Percentiles rank a stretch among this genome's conserved stretches.
Evolutionary conservation across 1,139 yeast species (phyloP).

Genomic region (Tardiomyces depauwii): DNA sequence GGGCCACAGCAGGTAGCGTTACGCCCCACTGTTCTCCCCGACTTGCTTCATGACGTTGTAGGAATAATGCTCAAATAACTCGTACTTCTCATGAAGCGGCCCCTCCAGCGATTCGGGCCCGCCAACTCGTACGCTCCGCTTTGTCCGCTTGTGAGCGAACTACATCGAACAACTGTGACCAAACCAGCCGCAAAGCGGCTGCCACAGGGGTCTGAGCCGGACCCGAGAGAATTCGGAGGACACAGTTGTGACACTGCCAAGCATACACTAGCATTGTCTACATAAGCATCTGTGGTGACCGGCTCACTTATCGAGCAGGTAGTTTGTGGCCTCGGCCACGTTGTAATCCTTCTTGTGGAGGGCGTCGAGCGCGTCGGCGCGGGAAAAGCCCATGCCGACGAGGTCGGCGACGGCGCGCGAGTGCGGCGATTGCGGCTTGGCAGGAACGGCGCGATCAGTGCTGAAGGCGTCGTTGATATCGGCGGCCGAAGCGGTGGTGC

Average conservation of each 20-base stretch:
- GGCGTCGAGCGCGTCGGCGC: slow-evolving; percentile 54
- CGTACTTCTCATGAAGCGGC: too few species aligned
- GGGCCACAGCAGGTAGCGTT: too few species aligned
- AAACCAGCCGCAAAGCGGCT: too few species aligned
- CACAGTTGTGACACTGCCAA: slow-evolving; percentile 2
- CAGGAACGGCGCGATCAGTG: slow-evolving; percentile 8
- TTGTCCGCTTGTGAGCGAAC: too few species aligned
- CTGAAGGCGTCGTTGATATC: slow-evolving; percentile 2
- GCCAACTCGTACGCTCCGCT: too few species aligned
- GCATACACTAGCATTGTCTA: neutral
- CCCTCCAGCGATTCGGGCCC: too few species aligned
- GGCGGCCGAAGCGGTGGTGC: slow-evolving; percentile 2
- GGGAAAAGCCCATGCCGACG: slow-evolving; percentile 81
- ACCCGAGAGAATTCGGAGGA: neutral
- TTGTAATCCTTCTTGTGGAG: slow-evolving; percentile 61
- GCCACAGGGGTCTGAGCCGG: too few species aligned
- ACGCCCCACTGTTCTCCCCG: too few species aligned
- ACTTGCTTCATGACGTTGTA: too few species aligned
- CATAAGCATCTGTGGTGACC: neutral
- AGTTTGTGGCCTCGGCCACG: slow-evolving; percentile 76
- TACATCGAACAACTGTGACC: too few species aligned
- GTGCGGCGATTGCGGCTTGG: slow-evolving; percentile 12
- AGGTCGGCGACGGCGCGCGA: slow-evolving; percentile 51
- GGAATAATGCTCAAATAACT: too few species aligned
- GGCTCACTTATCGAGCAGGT: slow-evolving; percentile 46